Conservation (phyloP, 1,284 basidiomycete genomes). For the Marasmius sp. region DNA sequence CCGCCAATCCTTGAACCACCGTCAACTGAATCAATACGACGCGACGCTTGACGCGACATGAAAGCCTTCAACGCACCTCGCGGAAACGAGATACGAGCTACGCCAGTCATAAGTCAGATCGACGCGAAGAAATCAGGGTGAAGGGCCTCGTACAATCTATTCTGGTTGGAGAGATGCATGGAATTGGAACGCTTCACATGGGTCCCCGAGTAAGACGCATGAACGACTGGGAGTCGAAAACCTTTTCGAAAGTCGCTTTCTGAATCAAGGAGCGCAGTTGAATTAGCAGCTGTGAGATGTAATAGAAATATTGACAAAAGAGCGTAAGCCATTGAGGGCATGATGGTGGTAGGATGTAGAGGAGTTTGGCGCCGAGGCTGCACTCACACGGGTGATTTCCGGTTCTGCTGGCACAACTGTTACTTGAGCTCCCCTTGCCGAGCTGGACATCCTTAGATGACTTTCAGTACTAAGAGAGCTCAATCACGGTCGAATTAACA, state of each 20-base stretch:
- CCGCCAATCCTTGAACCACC: conserved; percentile 34
- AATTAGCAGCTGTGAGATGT: not conserved
- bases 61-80: conserved; percentile 27
- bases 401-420: no score
- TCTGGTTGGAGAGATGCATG: conserved; percentile 31
- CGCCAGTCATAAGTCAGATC: not conserved
- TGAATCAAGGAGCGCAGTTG: not conserved
- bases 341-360: not conserved
- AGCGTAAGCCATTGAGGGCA: not conserved
- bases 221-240: conserved; percentile 29
- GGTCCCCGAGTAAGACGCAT: conserved; percentile 13
- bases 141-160: conserved; percentile 34
- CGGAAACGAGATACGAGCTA: conserved; percentile 41
- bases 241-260: conserved; percentile 6
- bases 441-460: no score
- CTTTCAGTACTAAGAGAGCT: no score
- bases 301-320: not conserved
- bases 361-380: no score
- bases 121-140: not conserved
- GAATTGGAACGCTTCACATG: conserved; percentile 7
- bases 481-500: no score
- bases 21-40: conserved; percentile 7
- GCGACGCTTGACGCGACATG: conserved; percentile 2
- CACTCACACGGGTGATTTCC: no score
- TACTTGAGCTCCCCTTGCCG: no score